These are phyloP conservation scores for Moesziomyces antarcticus DNA, from an alignment of 1,284 basidiomycete species.

Conservation along the genomic window DNA sequence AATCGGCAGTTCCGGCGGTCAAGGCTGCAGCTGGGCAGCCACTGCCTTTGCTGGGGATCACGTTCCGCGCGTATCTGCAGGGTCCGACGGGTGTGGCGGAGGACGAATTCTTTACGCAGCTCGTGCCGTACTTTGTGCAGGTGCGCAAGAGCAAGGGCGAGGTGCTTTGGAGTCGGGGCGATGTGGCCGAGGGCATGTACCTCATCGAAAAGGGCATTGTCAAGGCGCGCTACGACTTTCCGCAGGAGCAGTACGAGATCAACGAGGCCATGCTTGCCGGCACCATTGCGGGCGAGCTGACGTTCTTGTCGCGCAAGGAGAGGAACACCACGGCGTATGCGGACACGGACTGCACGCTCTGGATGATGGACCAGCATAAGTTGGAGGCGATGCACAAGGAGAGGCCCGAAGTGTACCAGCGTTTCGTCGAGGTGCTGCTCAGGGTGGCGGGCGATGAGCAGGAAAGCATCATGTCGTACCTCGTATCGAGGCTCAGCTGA, in stretches of 20 bases:
- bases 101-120: slow-evolving; percentile 67
- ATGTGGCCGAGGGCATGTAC: slow-evolving; percentile 73
- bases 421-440: slow-evolving; percentile 57
- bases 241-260: slow-evolving; percentile 65
- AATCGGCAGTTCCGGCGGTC: neutral
- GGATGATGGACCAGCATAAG: slow-evolving; percentile 49
- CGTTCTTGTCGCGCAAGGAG: slow-evolving; percentile 56
- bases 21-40: slow-evolving; percentile 40
- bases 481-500: slow-evolving; percentile 61
- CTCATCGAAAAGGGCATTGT: slow-evolving; percentile 66
- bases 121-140: slow-evolving; percentile 80
- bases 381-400: slow-evolving; percentile 45
- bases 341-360: slow-evolving; percentile 60
- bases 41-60: slow-evolving; percentile 49
- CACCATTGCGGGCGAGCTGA: slow-evolving; percentile 65
- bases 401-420: slow-evolving; percentile 28
- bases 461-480: slow-evolving; percentile 63
- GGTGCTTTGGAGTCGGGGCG: slow-evolving; percentile 79
- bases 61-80: slow-evolving; percentile 55
- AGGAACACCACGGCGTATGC: slow-evolving; percentile 63
- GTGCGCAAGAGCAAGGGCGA: slow-evolving; percentile 74
- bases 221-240: slow-evolving; percentile 64
- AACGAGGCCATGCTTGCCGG: slow-evolving; percentile 67
- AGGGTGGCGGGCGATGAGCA: slow-evolving; percentile 64
- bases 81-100: slow-evolving; percentile 1